Evolutionary conservation across 352 stramenopile genomes (phyloP).

Genomic region (Poterioochromonas sp.): DNA sequence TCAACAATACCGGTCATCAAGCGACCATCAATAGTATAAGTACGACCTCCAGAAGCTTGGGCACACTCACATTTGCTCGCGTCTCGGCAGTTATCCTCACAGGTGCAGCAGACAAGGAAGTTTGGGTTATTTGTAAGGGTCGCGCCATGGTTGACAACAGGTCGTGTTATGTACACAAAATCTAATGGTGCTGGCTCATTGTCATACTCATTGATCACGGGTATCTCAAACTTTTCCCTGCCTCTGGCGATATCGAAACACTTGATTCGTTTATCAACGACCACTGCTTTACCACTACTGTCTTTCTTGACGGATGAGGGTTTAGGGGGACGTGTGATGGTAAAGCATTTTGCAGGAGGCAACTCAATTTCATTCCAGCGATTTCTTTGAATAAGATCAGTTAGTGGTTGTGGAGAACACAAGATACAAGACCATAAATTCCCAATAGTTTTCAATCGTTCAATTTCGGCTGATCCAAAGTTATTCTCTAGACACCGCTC

Average conservation of each 20-base stretch:
- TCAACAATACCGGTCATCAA: not conserved
- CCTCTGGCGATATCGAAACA: not conserved
- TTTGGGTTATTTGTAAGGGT: slow-evolving; percentile 6
- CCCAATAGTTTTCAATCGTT: not conserved
- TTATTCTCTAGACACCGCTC: not conserved
- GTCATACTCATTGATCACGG: slow-evolving; percentile 8
- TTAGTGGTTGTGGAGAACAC: slow-evolving; percentile 1
- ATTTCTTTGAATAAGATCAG: not conserved
- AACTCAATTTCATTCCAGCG: not conserved
- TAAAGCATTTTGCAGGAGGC: not conserved
- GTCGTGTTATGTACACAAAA: not conserved
- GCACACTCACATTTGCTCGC: slow-evolving; percentile 10
- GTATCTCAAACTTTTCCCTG: not conserved
- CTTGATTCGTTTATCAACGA: not conserved
- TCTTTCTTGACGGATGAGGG: not conserved
- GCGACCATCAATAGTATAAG: not conserved
- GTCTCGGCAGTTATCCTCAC: slow-evolving; percentile 22
- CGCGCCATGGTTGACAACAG: not conserved
- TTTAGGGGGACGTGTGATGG: not conserved
- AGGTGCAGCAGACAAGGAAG: slow-evolving; percentile 1
- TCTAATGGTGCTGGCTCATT: not conserved
- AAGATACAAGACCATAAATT: not conserved
- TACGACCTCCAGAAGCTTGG: not conserved
- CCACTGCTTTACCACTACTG: not conserved
- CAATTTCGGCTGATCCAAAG: not conserved